Conservation (phyloP, 2,329 filamentous ascomycete species). For the Exophiala sideris region DNA sequence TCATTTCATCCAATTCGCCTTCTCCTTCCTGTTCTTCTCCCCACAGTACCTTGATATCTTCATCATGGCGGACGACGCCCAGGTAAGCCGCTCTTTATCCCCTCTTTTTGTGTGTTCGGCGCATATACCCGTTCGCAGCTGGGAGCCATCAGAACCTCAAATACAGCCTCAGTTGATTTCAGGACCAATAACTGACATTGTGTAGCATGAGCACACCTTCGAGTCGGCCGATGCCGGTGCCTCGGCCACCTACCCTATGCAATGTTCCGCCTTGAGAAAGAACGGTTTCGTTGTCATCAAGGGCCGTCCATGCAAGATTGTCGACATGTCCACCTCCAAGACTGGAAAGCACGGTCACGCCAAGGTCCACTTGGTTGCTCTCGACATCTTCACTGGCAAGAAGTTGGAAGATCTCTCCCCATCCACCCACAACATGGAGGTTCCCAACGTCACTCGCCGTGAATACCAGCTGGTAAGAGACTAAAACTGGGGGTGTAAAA, state of each 20-base stretch:
- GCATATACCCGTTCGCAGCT: constrained; percentile 24
- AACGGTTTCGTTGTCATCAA: constrained; percentile 98
- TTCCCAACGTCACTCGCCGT: constrained; percentile 84
- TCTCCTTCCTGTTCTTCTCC: constrained; percentile 22
- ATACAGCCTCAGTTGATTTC: constrained; percentile 24
- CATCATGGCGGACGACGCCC: constrained; percentile 65
- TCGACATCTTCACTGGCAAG: constrained; percentile 99
- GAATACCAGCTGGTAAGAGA: constrained; percentile 90
- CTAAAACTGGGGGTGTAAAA: not conserved
- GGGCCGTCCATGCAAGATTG: constrained; percentile 98
- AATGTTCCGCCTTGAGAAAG: constrained; percentile 99
- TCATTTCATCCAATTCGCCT: constrained; percentile 24
- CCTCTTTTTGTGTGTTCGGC: constrained; percentile 24
- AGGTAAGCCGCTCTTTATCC: constrained; percentile 50
- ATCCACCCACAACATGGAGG: constrained; percentile 84
- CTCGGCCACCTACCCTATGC: constrained; percentile 91
- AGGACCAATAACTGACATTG: constrained; percentile 21
- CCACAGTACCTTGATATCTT: constrained; percentile 25
- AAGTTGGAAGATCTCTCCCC: constrained; percentile 99
- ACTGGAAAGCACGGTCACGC: constrained; percentile 99
- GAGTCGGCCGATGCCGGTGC: constrained; percentile 95
- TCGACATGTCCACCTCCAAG: constrained; percentile 99
- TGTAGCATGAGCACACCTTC: constrained; percentile 73
- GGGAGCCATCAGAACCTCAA: constrained; percentile 29
- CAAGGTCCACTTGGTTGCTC: constrained; percentile 97